Evolutionary conservation across 495 filamentous ascomycete genomes (phyloP), one percentile per base, ranked within the genome.

Genomic region (Neurospora sp.): DNA sequence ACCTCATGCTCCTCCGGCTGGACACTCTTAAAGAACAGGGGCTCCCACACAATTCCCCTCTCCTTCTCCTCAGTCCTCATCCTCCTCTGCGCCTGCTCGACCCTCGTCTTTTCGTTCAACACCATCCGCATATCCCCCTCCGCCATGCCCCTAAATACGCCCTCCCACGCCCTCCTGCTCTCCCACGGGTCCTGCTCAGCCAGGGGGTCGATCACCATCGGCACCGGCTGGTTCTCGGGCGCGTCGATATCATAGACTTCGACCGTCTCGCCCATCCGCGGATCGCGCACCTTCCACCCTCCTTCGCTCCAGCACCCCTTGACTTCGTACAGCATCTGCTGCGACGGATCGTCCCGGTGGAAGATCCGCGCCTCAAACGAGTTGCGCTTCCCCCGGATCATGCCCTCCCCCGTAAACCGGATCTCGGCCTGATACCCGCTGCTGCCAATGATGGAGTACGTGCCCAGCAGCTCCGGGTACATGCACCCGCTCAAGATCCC

Each of bases 11-110:
- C 77, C 22, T 80, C 76, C 2, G 61, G 73, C 4, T 35, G 61
- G 4, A 61, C 18, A 2, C 61, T 73, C 71, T 71, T 69, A 69
- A 85, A 85, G 71, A 85, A 76, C 69, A 92, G 87, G 35, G 90
- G 84, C 76, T 92, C 88, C 78, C 86, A 87, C 78, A 89, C 86
- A 70, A 83, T 44, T 70, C 84, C 86, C 77, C 88, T 86, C 68
- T 87, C 40, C 69, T 85, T 85, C 78, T 91, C 89, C 71, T 84
- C 86, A 40, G 85, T 84, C 80, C 92, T 89, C 85, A 90, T 84
- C 31, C 88, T 86, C 20, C 91, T 73, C 77, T 83, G 82, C 20
- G 79, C 80, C 75, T 83, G 75, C 77, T 83, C 81, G 14, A 84
- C 75, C 75, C 65, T 72, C 12, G 74, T 75, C 80, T 84, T 84